phyloP scores from a whole-genome alignment of 176 grass and related monocot genomes.

The Paspalum vaginatum region DNA sequence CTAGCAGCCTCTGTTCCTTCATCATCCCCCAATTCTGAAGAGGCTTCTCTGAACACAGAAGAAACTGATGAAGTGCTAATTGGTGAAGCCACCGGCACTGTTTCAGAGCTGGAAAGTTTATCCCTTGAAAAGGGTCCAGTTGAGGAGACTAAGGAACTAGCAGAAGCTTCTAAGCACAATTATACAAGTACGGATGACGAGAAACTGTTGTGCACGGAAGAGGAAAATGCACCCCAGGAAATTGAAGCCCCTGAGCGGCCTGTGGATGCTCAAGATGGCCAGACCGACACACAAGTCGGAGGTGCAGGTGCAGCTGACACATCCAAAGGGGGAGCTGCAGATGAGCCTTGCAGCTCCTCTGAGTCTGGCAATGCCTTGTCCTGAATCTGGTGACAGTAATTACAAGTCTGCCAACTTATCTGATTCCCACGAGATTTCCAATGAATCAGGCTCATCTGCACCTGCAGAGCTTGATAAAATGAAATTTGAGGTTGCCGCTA shows the following conservation, averaged over 20 bases:
- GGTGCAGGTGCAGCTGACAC: constrained; percentile 24
- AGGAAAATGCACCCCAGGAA: background rate
- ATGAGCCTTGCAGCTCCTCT: constrained; percentile 26
- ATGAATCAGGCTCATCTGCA: background rate
- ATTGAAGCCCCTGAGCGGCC: background rate
- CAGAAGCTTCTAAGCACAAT: constrained; percentile 7
- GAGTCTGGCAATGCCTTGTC: background rate
- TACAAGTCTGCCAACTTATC: background rate
- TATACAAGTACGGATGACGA: constrained; percentile 30
- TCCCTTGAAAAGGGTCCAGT: constrained; percentile 38
- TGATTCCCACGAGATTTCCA: background rate
- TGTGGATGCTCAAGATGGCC: constrained; percentile 14
- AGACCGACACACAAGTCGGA: constrained; percentile 35
- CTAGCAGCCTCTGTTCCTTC: constrained; percentile 54
- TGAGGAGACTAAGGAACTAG: constrained; percentile 10
- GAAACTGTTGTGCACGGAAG: constrained; percentile 21
- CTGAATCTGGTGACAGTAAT: constrained; percentile 1
- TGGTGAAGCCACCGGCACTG: constrained; percentile 13
- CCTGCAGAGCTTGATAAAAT: background rate
- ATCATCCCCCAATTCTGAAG: constrained; percentile 55
- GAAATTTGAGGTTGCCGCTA: background rate
- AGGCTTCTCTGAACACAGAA: constrained; percentile 14
- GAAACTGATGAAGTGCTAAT: constrained; percentile 36
- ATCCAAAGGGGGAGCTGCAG: constrained; percentile 5
- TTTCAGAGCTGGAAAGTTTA: constrained; percentile 10